Evolutionary conservation across 2,329 filamentous ascomycete genomes (phyloP).

Genomic region (Hyphodiscus sp.): DNA sequence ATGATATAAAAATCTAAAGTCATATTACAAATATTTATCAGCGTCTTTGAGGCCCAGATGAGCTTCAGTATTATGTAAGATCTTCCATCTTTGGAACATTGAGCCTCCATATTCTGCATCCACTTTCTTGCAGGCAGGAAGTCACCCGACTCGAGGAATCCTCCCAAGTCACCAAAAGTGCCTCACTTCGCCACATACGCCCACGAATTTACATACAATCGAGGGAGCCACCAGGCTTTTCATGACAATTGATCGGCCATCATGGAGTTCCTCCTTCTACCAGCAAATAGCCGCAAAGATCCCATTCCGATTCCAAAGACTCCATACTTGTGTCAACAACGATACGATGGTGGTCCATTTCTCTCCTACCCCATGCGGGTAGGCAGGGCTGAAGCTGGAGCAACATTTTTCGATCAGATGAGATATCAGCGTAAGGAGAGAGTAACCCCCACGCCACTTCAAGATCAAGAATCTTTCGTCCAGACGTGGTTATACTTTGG

Average conservation of each 20-base stretch:
- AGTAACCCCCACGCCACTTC: conserved; percentile 18
- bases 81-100: too few relatives aligned
- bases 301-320: conserved; percentile 15
- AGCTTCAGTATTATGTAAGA: too few relatives aligned
- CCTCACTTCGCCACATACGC: not conserved
- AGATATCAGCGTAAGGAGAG: conserved; percentile 6
- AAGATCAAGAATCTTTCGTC: conserved; percentile 24
- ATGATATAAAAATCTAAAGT: too few relatives aligned
- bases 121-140: not conserved
- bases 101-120: not conserved
- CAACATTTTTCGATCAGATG: conserved; percentile 3
- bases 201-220: too few relatives aligned
- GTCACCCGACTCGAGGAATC: not conserved
- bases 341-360: conserved; percentile 27
- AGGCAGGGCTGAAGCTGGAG: conserved; percentile 8
- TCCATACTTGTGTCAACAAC: conserved; percentile 20
- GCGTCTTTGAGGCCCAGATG: too few relatives aligned
- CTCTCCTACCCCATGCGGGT: conserved; percentile 21
- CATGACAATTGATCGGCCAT: conserved; percentile 9
- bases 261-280: conserved; percentile 16
- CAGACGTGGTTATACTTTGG: conserved; percentile 34
- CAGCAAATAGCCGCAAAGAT: conserved; percentile 4
- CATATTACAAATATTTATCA: too few relatives aligned
- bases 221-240: too few relatives aligned
- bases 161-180: not conserved